Base-by-base conservation (phyloP, 345 rosid species). In the Excoecaria cochinchinensis region DNA sequence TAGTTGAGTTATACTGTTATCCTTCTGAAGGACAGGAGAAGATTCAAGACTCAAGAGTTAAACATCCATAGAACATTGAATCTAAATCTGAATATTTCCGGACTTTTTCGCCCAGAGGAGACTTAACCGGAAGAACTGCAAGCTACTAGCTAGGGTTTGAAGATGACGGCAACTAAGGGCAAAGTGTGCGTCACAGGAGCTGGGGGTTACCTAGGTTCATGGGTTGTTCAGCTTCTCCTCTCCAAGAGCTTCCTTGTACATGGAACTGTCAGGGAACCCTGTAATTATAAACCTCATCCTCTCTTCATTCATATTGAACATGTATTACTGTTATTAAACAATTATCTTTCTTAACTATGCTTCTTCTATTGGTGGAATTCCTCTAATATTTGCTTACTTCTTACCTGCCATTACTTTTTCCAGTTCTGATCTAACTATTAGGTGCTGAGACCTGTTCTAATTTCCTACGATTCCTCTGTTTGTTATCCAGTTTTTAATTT, bases 111-210 rank as follows among this genome's bases (percentile, higher is more conserved):
- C 48, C 48, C 46, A 44, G 58, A 53, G 58, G 21, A 53, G n/a
- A 15, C 58, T 53, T 53, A 17, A 17, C 58, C n/a, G 1, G 1
- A 44, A 1, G 10, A 44, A 44, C 48, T 44, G 48, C 48, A 44
- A 10, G 48, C 48, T 44, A 6, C 48, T 4, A 44, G 48, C 48
- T 53, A 15, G 17, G 4, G n/a, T 22, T 4, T 7, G 71, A 67
- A 84, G 76, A 83, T 80, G 87, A 79, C 81, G 19, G 53, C 53
- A 31, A 80, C 65, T 60, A 84, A 72, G 79, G 86, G 73, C 62
- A 81, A 46, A 47, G 86, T 90, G 19, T 89, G 97, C 42, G 90
- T 89, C 4, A 92, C 87, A 3, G 97, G 97, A 19, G 97, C 92
- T 1, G 93, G 92, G 67, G 96, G 96, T 3, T 86, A 78, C 78